These are phyloP conservation scores for Macadamia integrifolia DNA, from an alignment of 164 flowering plant genomes.

Conservation along the genomic window DNA sequence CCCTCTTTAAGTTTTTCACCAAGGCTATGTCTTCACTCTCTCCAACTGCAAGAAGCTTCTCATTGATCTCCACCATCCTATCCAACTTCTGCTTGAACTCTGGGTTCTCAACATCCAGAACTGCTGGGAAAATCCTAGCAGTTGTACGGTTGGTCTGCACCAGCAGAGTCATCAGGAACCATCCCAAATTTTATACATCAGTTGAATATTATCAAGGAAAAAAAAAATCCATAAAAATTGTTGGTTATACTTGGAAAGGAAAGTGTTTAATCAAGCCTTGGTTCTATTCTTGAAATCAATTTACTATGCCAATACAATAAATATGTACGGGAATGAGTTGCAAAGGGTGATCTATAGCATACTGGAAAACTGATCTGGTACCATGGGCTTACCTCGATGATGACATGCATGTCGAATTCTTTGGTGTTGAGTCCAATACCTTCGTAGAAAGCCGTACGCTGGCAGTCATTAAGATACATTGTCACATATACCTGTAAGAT, in stretches of 20 bases:
- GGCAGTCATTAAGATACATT: conserved; percentile 95
- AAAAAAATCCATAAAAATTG: too few relatives aligned
- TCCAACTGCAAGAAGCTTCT: conserved; percentile 63
- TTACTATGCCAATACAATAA: too few relatives aligned
- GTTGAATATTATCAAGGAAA: not conserved
- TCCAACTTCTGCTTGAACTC: conserved; percentile 95
- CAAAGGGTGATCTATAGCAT: not conserved
- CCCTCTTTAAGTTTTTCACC: conserved; percentile 86
- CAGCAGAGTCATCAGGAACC: not conserved
- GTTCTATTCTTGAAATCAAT: too few relatives aligned
- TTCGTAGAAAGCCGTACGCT: conserved; percentile 87
- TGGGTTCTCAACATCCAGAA: conserved; percentile 91
- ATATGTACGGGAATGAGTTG: too few relatives aligned
- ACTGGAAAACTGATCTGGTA: not conserved
- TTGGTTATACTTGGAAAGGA: too few relatives aligned
- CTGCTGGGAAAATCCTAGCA: conserved; percentile 96
- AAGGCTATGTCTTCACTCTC: conserved; percentile 53
- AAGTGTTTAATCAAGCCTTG: too few relatives aligned
- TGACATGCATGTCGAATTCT: conserved; percentile 97
- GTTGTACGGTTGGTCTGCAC: conserved; percentile 94
- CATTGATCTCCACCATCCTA: conserved; percentile 83
- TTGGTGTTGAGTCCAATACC: conserved; percentile 96
- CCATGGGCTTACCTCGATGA: conserved; percentile 67
- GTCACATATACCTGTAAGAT: conserved; percentile 85
- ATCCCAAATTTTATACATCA: not conserved